Evolutionary conservation across 2,329 filamentous ascomycete species (phyloP), one percentile per base, ranked within the genome.

Genomic region (Cladosporium sp.): DNA sequence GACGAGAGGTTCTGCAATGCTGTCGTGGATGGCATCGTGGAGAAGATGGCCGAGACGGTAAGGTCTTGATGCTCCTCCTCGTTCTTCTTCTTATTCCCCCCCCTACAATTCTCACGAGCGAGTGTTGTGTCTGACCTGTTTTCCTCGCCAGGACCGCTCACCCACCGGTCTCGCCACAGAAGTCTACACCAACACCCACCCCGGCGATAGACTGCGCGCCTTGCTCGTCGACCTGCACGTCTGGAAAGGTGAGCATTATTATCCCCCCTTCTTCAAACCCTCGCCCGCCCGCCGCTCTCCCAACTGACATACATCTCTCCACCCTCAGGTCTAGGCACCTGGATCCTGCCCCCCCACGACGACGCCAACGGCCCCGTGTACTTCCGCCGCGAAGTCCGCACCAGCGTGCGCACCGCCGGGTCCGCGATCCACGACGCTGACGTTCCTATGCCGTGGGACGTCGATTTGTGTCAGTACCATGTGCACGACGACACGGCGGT

Each of bases 1-100:
- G 74, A 76, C 46, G 67, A 70, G 28, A 58, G 53, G 3, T 75
- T 74, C 66, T 69, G 66, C 26, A 75, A 76, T 50, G 66, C 65
- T 2, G 65, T 72, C 2, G 56, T 75, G 26, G 66, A 71, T 16
- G 67, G 66, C 1, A 35, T 74, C 6, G 62, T 74, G 10, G 60
- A 66, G 7, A 66, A 63, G 18, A 37, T 59, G 18, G 26, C 37
- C 1, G 64, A 61, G 18, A 11, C 46, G 26, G 64, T 65, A 14
- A 14, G 18, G 55, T n/a, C 8, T 11, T 11, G 10, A 31, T 26
- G 23, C 23, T 21, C 6, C 10, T 12, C 23, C 3, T 35, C 12
- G 1, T 31, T 31, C 31, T 11, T 11, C 12, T 35, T 12, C 11
- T 35, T 1, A 2, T 35, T 11, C 12, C 12, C 10, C 10, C 33